Evolutionary conservation across 345 rosid species (phyloP).

Genomic region (Psidium guajava): DNA sequence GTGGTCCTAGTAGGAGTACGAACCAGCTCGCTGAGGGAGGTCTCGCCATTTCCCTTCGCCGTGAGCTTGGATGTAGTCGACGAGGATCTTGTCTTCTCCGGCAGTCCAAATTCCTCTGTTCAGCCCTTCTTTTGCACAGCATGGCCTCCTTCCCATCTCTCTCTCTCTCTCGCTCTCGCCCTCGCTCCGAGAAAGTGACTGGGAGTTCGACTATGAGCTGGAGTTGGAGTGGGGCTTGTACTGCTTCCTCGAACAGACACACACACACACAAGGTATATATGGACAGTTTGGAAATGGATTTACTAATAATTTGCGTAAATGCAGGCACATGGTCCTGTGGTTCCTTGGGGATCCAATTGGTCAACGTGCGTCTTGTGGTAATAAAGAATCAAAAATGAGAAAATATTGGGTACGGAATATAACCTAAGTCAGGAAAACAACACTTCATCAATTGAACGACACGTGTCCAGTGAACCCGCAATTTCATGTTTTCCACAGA

Average conservation of each 20-base stretch:
- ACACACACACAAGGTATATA: not conserved
- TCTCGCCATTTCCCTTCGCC: constrained; percentile 32
- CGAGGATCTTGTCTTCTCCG: constrained; percentile 15
- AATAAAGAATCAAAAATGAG: not conserved
- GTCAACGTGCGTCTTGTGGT: not conserved
- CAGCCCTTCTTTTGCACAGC: constrained; percentile 12
- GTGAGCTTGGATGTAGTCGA: constrained; percentile 12
- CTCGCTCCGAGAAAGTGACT: not conserved
- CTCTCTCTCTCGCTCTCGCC: not conserved
- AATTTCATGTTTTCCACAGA: too few species aligned
- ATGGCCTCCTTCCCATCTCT: constrained; percentile 17
- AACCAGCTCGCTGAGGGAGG: constrained; percentile 25
- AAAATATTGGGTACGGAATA: too few species aligned
- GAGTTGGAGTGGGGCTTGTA: not conserved
- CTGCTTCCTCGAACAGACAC: not conserved
- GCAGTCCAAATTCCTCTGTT: constrained; percentile 20
- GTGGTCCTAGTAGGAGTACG: not conserved
- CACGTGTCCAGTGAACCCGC: too few species aligned
- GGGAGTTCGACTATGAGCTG: not conserved
- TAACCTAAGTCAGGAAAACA: too few species aligned
- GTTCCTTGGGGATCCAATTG: not conserved
- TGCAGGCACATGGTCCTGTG: not conserved
- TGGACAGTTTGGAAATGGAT: not conserved
- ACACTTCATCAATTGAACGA: too few species aligned
- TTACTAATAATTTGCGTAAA: not conserved